A percentile compares a stretch with the other conserved stretches of the same genome.
Conservation (phyloP, 1,139 yeast genomes). For the Geotrichum restrictum region DNA sequence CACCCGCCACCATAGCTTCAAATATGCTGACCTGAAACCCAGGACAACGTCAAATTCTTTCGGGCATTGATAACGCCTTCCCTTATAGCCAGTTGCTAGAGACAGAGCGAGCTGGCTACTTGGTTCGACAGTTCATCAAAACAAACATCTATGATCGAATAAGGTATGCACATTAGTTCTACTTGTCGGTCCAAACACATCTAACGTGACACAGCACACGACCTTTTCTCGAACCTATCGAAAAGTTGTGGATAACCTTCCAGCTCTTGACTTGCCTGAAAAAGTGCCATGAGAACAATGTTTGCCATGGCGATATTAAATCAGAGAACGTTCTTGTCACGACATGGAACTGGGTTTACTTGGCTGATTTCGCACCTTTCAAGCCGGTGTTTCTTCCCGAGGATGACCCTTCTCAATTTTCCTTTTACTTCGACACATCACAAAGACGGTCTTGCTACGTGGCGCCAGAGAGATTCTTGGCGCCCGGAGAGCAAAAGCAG, state of each 20-base stretch:
- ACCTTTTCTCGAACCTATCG: constrained; percentile 79
- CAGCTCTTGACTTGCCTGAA: constrained; percentile 64
- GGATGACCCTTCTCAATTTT: constrained; percentile 90
- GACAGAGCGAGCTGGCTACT: constrained; percentile 87
- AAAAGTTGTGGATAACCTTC: constrained; percentile 77
- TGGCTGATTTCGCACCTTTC: constrained; percentile 78
- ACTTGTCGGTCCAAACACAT: not conserved
- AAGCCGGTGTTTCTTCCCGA: constrained; percentile 88
- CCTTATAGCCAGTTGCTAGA: constrained; percentile 75
- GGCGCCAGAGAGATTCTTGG: constrained; percentile 86
- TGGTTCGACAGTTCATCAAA: constrained; percentile 74
- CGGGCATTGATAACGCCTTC: constrained; percentile 55
- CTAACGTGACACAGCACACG: constrained; percentile 49
- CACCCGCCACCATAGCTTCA: not conserved
- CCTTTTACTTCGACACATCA: constrained; percentile 88
- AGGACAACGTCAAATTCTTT: constrained; percentile 41
- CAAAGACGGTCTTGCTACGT: constrained; percentile 82
- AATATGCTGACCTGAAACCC: constrained; percentile 23
- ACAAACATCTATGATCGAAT: constrained; percentile 81
- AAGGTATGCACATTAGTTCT: constrained; percentile 33
- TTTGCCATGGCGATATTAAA: constrained; percentile 87
- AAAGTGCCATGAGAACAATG: constrained; percentile 57
- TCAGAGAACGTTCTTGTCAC: constrained; percentile 84
- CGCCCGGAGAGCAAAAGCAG: constrained; percentile 35
- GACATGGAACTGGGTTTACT: constrained; percentile 80